Evolutionary conservation across 495 filamentous ascomycete species (phyloP), one percentile per base, ranked within the genome.

Genomic region (Clohesyomyces aquaticus): DNA sequence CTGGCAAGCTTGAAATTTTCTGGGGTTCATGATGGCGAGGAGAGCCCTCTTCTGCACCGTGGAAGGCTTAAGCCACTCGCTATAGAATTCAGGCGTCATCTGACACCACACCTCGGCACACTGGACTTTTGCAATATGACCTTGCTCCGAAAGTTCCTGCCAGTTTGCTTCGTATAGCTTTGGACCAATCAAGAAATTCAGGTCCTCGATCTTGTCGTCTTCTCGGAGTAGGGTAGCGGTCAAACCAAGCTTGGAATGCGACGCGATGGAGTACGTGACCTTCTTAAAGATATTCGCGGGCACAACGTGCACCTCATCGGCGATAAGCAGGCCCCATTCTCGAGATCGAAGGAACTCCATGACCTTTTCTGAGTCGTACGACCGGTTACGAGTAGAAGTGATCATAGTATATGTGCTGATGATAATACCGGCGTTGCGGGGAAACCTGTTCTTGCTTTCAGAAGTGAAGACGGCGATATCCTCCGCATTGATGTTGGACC

Each of bases 81-180:
- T 86, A 75, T 98, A 97, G 77, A 98, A 98, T 71, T 98, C 94
- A 4, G 91, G 91, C 0, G 94, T 96, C 94, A 98, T 98, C 9
- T 93, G 93, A 74, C 94, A 98, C 94, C 94, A 98, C 26, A 98
- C 94, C 73, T 98, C 94, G 47, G 94, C 94, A 76, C 94, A 98
- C 70, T 98, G 94, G 1, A 98, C 94, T 68, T 91, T 91, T 43
- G 94, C 94, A 71, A 98, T 98, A 73, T 98, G 94, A 14, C 94
- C 94, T 75, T 96, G 90, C 61, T 97, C 90, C 0, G 93, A 92
- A 43, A 98, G 84, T 74, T 98, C 93, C 90, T 98, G 96, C 94
- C 94, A 98, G 74, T 98, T 98, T 25, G 94, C 94, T 73, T 98
- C 94, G 75, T 96, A 98, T 0, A 98, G 82, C 71, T 98, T 98